Evolutionary conservation across 306 rosid genomes (phyloP), one percentile per base, ranked within the genome.

Genomic region (Cotoneaster glaucophyllus): DNA sequence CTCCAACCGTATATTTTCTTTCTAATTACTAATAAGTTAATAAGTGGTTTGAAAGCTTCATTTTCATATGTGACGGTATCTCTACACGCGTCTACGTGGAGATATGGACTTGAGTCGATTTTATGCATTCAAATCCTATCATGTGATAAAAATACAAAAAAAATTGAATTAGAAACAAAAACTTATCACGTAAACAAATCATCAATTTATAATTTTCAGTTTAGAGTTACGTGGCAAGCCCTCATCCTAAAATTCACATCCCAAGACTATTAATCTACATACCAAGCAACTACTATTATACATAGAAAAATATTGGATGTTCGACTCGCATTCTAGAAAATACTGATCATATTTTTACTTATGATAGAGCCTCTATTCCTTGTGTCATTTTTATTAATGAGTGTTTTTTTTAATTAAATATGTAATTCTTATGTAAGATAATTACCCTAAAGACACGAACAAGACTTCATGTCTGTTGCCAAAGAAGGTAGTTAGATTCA

Each of bases 61-160:
- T 59, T 75, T 78, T 71, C 81, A 71, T 31, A 54, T 25, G 26
- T 75, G 80, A 82, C 66, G 11, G 25, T 41, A 48, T 71, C 65
- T 73, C 41, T 61, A 48, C 76, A 67, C 67, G 34, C 39, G 52
- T 73, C n/a, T 75, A 59, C 69, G 62, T 69, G 73, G 31, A 69
- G 64, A 74, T 26, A 69, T 70, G 37, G 70, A 82, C 83, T 64
- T 54, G 1, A 79, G 75, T 86, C 87, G 67, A 63, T 80, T 65
- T 80, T 81, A 50, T 22, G 67, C 62, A 69, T 81, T 77, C 82
- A 63, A 84, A 61, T 74, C 76, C 61, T 54, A 64, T 81, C 79
- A 62, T 64, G 22, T 24, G 39, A 45, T 26, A 32, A 53, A 37
- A 61, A 53, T 58, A 70, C 56, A 66, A 61, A 73, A 74, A 74